Conservation (phyloP, 108 stramenopile genomes). For the Chaetoceros tenuissimus region DNA sequence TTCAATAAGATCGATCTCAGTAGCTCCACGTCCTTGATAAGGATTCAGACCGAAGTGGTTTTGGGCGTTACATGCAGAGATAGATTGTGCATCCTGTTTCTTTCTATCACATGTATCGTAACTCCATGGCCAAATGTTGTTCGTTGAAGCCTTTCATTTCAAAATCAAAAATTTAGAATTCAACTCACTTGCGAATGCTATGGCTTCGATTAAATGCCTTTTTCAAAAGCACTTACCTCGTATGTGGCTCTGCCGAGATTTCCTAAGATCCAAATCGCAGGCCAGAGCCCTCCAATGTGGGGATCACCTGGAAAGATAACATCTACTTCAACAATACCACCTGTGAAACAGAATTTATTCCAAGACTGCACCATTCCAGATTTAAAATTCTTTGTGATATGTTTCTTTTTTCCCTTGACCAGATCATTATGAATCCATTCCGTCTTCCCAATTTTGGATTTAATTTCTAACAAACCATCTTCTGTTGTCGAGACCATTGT, state of each 20-base stretch:
- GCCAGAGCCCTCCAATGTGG: conserved; percentile 88
- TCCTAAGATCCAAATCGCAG: conserved; percentile 94
- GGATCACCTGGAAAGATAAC: conserved; percentile 87
- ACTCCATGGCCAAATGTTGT: conserved; percentile 88
- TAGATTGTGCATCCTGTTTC: conserved; percentile 78
- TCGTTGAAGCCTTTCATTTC: conserved; percentile 64
- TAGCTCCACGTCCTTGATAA: conserved; percentile 85
- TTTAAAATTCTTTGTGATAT: conserved; percentile 54
- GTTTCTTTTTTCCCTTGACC: conserved; percentile 56
- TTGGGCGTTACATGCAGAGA: conserved; percentile 82
- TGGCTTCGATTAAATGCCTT: too few species aligned
- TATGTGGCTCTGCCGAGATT: conserved; percentile 92
- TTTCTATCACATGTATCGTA: conserved; percentile 80
- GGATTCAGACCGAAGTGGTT: conserved; percentile 90
- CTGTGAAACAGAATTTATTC: conserved; percentile 98
- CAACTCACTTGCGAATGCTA: too few species aligned
- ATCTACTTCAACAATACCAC: conserved; percentile 90
- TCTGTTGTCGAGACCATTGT: conserved; percentile 64
- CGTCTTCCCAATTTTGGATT: conserved; percentile 46
- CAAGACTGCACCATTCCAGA: conserved; percentile 90
- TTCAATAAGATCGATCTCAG: conserved; percentile 95
- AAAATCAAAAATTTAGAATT: too few species aligned
- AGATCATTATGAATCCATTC: conserved; percentile 56
- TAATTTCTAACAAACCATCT: conserved; percentile 75
- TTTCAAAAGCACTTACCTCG: too few species aligned